These are phyloP conservation scores for Ophiostoma sp. DNA, from an alignment of 2,329 filamentous ascomycete genomes.

Conservation along the genomic window DNA sequence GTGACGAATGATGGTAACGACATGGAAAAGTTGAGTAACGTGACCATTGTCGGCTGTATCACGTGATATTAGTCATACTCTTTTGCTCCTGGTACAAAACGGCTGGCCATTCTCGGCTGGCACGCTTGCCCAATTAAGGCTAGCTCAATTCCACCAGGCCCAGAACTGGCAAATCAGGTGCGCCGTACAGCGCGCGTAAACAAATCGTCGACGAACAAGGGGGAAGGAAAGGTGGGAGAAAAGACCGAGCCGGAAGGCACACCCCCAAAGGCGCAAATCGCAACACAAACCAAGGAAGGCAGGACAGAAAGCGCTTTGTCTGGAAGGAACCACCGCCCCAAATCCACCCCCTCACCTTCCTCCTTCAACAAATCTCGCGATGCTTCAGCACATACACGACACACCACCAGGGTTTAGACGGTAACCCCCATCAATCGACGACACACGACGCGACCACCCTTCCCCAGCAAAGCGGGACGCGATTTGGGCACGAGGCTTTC, in stretches of 20 bases:
- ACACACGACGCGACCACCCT: not conserved
- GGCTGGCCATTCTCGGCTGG: not conserved
- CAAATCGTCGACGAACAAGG: slow-evolving; percentile 28
- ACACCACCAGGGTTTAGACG: not conserved
- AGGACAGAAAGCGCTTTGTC: slow-evolving; percentile 3
- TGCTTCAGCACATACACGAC: not conserved
- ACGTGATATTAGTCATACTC: not conserved
- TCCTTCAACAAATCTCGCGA: slow-evolving; percentile 4
- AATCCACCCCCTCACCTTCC: not conserved
- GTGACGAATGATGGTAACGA: not conserved
- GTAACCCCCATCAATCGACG: not conserved
- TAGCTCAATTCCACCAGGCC: slow-evolving; percentile 27
- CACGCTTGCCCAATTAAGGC: slow-evolving; percentile 28
- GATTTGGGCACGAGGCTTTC: slow-evolving; percentile 1
- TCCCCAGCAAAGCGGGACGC: not conserved
- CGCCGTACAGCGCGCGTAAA: slow-evolving; percentile 31
- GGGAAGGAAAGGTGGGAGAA: slow-evolving; percentile 24
- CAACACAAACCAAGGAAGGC: slow-evolving; percentile 19
- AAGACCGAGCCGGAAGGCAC: slow-evolving; percentile 12
- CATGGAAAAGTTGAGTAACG: not conserved
- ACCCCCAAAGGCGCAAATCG: slow-evolving; percentile 12
- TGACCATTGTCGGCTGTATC: not conserved
- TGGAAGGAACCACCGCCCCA: slow-evolving; percentile 11
- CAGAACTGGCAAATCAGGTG: slow-evolving; percentile 28
- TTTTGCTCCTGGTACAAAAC: not conserved